Evolutionary conservation across 1,284 basidiomycete species (phyloP), one percentile per base, ranked within the genome.

Genomic region (Fomitopsis pinicola): DNA sequence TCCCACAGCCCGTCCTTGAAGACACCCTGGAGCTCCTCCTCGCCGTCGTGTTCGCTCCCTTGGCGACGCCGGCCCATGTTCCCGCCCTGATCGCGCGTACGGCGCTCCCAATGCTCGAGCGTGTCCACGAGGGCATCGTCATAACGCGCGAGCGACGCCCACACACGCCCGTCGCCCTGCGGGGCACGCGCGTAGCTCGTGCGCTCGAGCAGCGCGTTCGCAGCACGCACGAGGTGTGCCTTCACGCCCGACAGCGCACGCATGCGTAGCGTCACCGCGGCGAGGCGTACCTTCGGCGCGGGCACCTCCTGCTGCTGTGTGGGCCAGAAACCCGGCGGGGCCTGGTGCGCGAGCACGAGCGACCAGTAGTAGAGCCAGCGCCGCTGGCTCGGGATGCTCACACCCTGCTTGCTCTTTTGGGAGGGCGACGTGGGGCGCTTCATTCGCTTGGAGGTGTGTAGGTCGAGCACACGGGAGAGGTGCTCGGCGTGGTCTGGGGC

Each of bases 81-180:
- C 33, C 77, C 77, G 6, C 68, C 64, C 57, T 77, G 72, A 60
- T 74, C 72, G 14, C 84, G 77, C 7, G 85, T 86, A 59, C 76
- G 74, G 59, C 71, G 71, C 72, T 90, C 88, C 83, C 85, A 86
- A 35, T 69, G 70, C 67, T 88, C 85, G 12, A 93, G 76, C 40
- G 79, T 74, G 4, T 82, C 78, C 2, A 92, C 82, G 26, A 92
- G 78, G 2, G 73, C 77, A 63, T 93, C 91, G 63, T 88, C 84
- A 67, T 94, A 94, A 61, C 90, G 77, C 17, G 89, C 87, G n/a
- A 94, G 75, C 17, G 87, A 90, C 6, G 80, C 85, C 90, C 91
- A 93, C 3, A 92, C 78, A 45, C 80, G 80, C 28, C 80, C 79
- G 45, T 70, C 55, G 28, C 58, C 28, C 36, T 57, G 52, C 10